Conservation (phyloP, 164 flowering plant species). For the Liquidambar formosana region DNA sequence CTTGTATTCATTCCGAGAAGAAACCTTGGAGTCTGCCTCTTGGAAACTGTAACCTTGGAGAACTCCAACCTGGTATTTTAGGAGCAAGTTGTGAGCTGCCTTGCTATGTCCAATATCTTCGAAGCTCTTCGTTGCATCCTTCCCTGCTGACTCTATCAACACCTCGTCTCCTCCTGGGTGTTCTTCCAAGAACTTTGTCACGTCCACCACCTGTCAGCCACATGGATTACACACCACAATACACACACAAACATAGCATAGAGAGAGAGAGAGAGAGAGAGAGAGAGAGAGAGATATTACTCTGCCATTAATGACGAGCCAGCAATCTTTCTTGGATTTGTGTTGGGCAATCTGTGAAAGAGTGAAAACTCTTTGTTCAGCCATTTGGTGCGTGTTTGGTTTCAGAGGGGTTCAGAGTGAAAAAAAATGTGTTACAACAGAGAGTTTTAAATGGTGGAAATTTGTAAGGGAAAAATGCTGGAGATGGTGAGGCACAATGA, state of each 20-base stretch:
- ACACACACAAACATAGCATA: no score
- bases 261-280: conserved; percentile 1
- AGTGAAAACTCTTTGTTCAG: conserved; percentile 24
- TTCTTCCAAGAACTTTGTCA: conserved; percentile 49
- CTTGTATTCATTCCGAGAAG: conserved; percentile 20
- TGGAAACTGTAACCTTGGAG: conserved; percentile 30
- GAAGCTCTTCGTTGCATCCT: conserved; percentile 50
- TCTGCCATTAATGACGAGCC: conserved; percentile 51
- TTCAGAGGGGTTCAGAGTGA: not conserved
- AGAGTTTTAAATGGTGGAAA: not conserved
- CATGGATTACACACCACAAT: not conserved
- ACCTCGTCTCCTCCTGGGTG: conserved; percentile 60
- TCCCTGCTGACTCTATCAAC: conserved; percentile 44
- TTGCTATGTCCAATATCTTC: conserved; percentile 51
- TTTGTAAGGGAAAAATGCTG: not conserved
- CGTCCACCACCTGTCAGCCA: conserved; percentile 38
- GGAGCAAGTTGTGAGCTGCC: conserved; percentile 36
- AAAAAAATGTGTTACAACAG: not conserved
- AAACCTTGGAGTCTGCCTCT: conserved; percentile 7
- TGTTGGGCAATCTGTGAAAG: conserved; percentile 48
- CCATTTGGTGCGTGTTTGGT: conserved; percentile 6
- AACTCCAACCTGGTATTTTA: conserved; percentile 48
- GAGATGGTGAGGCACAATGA: not conserved
- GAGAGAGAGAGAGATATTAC: conserved; percentile 20
- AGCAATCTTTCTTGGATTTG: conserved; percentile 52